phyloP scores from a whole-genome alignment of 2,329 filamentous ascomycete genomes.

The Chrysoporthe deuterocubensis region DNA sequence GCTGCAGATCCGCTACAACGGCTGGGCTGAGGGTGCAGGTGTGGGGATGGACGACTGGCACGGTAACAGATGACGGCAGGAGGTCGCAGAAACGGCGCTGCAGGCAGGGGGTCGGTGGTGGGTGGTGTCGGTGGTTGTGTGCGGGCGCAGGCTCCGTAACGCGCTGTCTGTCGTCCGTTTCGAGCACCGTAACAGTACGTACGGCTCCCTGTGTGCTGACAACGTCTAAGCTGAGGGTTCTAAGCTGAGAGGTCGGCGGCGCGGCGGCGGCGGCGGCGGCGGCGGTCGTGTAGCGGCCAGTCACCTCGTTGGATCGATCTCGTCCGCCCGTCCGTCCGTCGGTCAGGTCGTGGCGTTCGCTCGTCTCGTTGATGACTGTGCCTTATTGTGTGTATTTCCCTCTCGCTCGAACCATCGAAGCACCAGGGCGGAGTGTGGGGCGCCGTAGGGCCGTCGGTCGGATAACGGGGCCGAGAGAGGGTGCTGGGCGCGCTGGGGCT shows the following conservation, averaged over 20 bases:
- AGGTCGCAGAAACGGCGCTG: slow-evolving; percentile 5
- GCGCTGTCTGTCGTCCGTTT: background rate
- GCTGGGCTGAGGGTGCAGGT: slow-evolving; percentile 3
- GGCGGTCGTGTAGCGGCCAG: background rate
- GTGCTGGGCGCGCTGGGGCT: background rate
- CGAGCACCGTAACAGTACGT: background rate
- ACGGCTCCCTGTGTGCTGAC: background rate
- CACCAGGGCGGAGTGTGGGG: background rate
- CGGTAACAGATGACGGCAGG: slow-evolving; percentile 4
- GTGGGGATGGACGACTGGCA: slow-evolving; percentile 5
- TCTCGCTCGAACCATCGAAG: slow-evolving; percentile 1
- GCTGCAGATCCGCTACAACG: slow-evolving; percentile 17
- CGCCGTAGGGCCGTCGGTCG: background rate
- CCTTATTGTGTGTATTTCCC: background rate
- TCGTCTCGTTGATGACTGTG: background rate
- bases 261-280: too few relatives aligned
- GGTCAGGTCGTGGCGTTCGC: background rate
- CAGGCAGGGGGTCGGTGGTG: background rate
- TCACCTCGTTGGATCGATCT: background rate
- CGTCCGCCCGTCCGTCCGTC: background rate
- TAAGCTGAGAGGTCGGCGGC: too few relatives aligned
- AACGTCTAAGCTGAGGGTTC: background rate
- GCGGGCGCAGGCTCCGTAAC: background rate
- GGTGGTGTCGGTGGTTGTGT: too few relatives aligned
- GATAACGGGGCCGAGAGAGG: background rate